Percentiles rank a stretch among this genome's conserved stretches.
These are phyloP conservation scores for Yamadazyma dushanensis DNA, from an alignment of 1,139 yeast species.

Conservation along the genomic window DNA sequence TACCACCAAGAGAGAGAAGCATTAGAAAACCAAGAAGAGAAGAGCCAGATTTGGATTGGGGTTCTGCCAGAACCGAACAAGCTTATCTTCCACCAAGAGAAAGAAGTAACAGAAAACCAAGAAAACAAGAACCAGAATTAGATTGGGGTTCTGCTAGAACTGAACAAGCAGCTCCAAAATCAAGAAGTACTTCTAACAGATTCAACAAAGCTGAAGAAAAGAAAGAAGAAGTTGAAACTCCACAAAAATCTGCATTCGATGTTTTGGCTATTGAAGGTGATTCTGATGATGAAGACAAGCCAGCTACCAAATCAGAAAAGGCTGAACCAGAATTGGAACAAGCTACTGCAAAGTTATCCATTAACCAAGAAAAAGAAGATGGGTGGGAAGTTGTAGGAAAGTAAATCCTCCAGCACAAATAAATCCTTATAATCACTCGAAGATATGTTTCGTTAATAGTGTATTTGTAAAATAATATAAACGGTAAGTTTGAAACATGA, in stretches of 20 bases:
- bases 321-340: constrained; percentile 30
- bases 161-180: constrained; percentile 32
- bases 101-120: constrained; percentile 32
- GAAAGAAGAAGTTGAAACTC: constrained; percentile 25
- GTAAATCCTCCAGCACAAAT: constrained; percentile 12
- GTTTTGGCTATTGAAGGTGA: constrained; percentile 60
- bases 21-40: constrained; percentile 44
- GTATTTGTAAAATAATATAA: constrained; percentile 2
- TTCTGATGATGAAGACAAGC: constrained; percentile 56
- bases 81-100: constrained; percentile 29
- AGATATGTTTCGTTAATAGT: background rate
- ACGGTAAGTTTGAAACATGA: no score
- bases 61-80: constrained; percentile 32
- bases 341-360: constrained; percentile 45
- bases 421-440: background rate
- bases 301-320: constrained; percentile 16
- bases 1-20: constrained; percentile 43
- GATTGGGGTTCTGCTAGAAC: constrained; percentile 63
- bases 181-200: constrained; percentile 49
- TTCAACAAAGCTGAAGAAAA: constrained; percentile 9
- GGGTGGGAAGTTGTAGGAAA: constrained; percentile 65
- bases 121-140: constrained; percentile 50
- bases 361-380: constrained; percentile 33
- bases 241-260: constrained; percentile 60
- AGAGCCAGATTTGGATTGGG: constrained; percentile 60